These are phyloP conservation scores for Mycena latifolia DNA, from an alignment of 768 basidiomycete species.

Conservation along the genomic window DNA sequence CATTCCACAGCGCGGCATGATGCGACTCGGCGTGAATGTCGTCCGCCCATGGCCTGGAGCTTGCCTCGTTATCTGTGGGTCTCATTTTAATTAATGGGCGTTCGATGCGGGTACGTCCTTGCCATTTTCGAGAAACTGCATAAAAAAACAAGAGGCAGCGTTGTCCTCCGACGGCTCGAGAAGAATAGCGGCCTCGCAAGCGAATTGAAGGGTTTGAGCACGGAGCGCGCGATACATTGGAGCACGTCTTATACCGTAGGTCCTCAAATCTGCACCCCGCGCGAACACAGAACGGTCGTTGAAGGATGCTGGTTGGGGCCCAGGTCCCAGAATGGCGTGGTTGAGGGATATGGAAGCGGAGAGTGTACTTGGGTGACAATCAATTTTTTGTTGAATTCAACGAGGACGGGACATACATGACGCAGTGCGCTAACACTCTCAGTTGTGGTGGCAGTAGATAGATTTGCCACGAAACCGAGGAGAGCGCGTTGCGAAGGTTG, in stretches of 20 bases:
- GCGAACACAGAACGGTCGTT: constrained; percentile 17
- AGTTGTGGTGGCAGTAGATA: constrained; percentile 9
- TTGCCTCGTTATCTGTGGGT: neutral
- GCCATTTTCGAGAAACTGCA: constrained; percentile 13
- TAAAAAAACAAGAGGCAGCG: constrained; percentile 13
- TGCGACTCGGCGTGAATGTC: constrained; percentile 22
- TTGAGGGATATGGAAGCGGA: no score
- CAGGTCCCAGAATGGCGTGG: no score
- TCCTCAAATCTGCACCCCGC: constrained; percentile 6
- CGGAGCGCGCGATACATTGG: neutral
- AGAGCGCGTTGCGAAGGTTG: constrained; percentile 1
- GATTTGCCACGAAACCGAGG: constrained; percentile 14
- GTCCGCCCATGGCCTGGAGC: constrained; percentile 17
- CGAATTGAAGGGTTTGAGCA: constrained; percentile 2
- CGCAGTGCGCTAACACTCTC: constrained; percentile 14
- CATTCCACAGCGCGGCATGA: neutral
- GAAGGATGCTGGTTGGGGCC: constrained; percentile 12
- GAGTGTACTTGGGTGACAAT: no score
- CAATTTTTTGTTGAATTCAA: no score
- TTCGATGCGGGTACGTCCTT: neutral
- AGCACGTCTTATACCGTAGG: constrained; percentile 13
- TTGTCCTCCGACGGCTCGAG: constrained; percentile 20
- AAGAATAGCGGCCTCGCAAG: neutral
- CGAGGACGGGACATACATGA: neutral
- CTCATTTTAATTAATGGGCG: neutral